phyloP scores from a whole-genome alignment of 2,329 filamentous ascomycete species.

The Fusarium brachygibbosum region DNA sequence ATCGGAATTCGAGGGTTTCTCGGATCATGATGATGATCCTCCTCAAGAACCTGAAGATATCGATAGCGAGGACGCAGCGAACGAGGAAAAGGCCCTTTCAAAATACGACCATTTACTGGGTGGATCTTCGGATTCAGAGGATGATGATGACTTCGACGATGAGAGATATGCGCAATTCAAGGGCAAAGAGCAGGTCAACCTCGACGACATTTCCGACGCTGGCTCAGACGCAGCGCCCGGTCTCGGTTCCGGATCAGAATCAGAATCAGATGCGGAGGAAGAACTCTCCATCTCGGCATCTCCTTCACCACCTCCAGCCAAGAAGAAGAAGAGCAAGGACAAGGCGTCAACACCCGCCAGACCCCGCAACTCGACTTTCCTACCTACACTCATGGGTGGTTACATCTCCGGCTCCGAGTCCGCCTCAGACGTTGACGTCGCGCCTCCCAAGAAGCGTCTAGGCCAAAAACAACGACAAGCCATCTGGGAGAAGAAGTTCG shows the following conservation, averaged over 20 bases:
- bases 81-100: conserved; percentile 54
- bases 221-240: conserved; percentile 53
- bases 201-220: conserved; percentile 58
- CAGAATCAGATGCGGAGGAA: conserved; percentile 22
- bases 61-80: conserved; percentile 46
- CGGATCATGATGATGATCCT: conserved; percentile 45
- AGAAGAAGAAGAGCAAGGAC: conserved; percentile 53
- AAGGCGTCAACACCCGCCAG: conserved; percentile 24
- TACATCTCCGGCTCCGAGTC: conserved; percentile 84
- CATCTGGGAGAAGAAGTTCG: conserved; percentile 86
- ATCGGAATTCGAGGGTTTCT: conserved; percentile 56
- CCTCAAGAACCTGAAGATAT: conserved; percentile 32
- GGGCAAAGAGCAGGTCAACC: conserved; percentile 54
- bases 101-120: conserved; percentile 63
- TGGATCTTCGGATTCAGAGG: conserved; percentile 56
- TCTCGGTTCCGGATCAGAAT: conserved; percentile 46
- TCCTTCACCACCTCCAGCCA: conserved; percentile 53
- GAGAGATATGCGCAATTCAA: conserved; percentile 51
- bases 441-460: conserved; percentile 76
- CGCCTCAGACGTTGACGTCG: conserved; percentile 75
- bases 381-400: conserved; percentile 82
- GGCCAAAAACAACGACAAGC: conserved; percentile 83
- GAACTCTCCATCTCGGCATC: conserved; percentile 50
- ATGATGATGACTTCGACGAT: conserved; percentile 57
- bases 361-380: conserved; percentile 68